Conservation (phyloP, 2,329 filamentous ascomycete species). For the Claviceps cyperi region DNA sequence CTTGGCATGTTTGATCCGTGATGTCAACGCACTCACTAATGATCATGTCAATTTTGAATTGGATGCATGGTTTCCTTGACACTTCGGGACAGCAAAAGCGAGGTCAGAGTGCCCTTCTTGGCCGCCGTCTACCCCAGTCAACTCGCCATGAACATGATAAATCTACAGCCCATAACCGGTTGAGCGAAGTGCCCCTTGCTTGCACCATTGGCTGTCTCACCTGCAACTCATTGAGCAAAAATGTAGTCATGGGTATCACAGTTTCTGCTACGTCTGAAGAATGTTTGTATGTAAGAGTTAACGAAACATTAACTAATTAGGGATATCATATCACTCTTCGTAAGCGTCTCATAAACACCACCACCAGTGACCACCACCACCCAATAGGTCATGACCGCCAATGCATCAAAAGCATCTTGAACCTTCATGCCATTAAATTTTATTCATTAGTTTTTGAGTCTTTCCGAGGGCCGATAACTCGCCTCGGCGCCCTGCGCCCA, state of each 20-base stretch:
- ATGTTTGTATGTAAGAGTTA: too few relatives aligned
- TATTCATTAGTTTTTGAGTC: neutral
- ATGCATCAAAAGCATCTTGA: too few relatives aligned
- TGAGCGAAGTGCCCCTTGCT: neutral
- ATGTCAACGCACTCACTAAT: too few relatives aligned
- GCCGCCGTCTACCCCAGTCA: too few relatives aligned
- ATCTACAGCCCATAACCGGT: too few relatives aligned
- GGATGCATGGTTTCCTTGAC: too few relatives aligned
- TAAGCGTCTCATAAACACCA: neutral
- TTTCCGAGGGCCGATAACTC: slow-evolving; percentile 12
- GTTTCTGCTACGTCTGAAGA: too few relatives aligned
- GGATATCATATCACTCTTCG: neutral
- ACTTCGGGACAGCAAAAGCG: too few relatives aligned
- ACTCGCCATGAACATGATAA: too few relatives aligned
- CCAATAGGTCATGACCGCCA: neutral
- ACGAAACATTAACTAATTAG: neutral
- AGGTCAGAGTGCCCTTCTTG: too few relatives aligned
- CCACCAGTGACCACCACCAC: neutral
- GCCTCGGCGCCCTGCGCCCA: slow-evolving; percentile 17
- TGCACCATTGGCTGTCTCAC: neutral
- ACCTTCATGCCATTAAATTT: neutral
- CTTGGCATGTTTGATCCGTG: neutral
- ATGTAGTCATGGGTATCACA: too few relatives aligned
- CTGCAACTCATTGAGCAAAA: too few relatives aligned
- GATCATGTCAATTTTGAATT: neutral